These are phyloP conservation scores for Ogataea haglerorum DNA, from an alignment of 805 yeast genomes.

Conservation along the genomic window DNA sequence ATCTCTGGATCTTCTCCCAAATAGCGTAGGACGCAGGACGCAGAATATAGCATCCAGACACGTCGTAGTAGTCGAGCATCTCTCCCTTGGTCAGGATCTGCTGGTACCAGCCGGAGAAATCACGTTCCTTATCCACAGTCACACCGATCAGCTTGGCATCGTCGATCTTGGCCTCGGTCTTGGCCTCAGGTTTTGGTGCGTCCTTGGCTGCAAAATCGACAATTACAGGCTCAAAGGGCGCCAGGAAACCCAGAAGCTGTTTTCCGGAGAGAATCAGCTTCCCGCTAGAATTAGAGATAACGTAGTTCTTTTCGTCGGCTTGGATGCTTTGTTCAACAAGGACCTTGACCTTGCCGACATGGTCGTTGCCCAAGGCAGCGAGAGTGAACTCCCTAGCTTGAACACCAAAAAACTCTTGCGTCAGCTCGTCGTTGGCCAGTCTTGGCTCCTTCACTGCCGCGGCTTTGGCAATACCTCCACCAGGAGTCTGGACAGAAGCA, in stretches of 20 bases:
- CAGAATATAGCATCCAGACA: conserved; percentile 96
- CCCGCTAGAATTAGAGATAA: conserved; percentile 49
- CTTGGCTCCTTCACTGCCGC: conserved; percentile 81
- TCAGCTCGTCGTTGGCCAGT: conserved; percentile 79
- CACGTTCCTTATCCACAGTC: conserved; percentile 87
- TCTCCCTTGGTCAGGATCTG: conserved; percentile 96
- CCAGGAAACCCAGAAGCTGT: conserved; percentile 44
- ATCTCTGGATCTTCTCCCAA: conserved; percentile 92
- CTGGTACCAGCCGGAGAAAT: conserved; percentile 96
- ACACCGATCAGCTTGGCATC: conserved; percentile 94
- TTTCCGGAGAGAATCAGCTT: conserved; percentile 49
- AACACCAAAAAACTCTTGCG: conserved; percentile 56
- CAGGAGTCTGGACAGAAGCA: conserved; percentile 48
- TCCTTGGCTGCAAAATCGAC: conserved; percentile 53
- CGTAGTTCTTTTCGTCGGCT: conserved; percentile 38
- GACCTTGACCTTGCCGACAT: conserved; percentile 54
- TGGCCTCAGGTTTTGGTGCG: conserved; percentile 26
- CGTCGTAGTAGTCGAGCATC: conserved; percentile 97
- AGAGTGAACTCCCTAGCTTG: conserved; percentile 60
- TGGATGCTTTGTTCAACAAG: conserved; percentile 52
- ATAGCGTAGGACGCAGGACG: conserved; percentile 92
- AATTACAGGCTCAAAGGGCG: conserved; percentile 47
- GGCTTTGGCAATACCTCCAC: conserved; percentile 58
- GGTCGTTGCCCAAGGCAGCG: conserved; percentile 45
- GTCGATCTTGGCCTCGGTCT: conserved; percentile 48